These are phyloP conservation scores for Maudiozyma turicensis DNA, from an alignment of 805 yeast genomes.

Conservation along the genomic window DNA sequence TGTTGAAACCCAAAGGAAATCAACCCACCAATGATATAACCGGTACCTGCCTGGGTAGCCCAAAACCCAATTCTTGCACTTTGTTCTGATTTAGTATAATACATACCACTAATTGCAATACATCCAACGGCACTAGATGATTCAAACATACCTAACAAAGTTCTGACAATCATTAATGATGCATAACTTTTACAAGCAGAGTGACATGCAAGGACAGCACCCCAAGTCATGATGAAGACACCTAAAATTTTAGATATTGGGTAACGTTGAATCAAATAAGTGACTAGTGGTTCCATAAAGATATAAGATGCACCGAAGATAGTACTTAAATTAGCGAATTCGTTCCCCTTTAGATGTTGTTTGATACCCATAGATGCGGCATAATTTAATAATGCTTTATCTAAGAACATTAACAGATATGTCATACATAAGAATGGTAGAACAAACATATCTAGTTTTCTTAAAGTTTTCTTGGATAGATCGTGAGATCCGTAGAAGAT, in stretches of 20 bases:
- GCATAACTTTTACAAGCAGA: slow-evolving; percentile 45
- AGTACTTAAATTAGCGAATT: slow-evolving; percentile 45
- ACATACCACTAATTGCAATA: slow-evolving; percentile 51
- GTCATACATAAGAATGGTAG: slow-evolving; percentile 43
- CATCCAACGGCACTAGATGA: slow-evolving; percentile 48
- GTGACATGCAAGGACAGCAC: slow-evolving; percentile 41
- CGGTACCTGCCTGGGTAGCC: slow-evolving; percentile 49
- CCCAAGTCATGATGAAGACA: slow-evolving; percentile 43
- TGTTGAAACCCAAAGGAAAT: slow-evolving; percentile 47
- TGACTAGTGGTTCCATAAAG: slow-evolving; percentile 43
- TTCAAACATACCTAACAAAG: slow-evolving; percentile 46
- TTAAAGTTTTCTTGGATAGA: slow-evolving; percentile 13
- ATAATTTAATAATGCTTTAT: slow-evolving; percentile 48
- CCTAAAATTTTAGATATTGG: slow-evolving; percentile 47
- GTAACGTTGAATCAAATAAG: slow-evolving; percentile 38
- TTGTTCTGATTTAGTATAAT: slow-evolving; percentile 46
- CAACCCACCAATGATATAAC: slow-evolving; percentile 37
- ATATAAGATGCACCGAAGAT: slow-evolving; percentile 46
- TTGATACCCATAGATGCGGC: slow-evolving; percentile 60
- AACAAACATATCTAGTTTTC: slow-evolving; percentile 40
- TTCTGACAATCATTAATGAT: slow-evolving; percentile 44
- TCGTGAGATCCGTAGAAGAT: slow-evolving; percentile 20
- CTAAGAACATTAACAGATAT: slow-evolving; percentile 49
- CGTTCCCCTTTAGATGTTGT: slow-evolving; percentile 36
- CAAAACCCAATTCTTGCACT: slow-evolving; percentile 44